These are phyloP conservation scores for Setaria viridis DNA, from an alignment of 202 grass and related monocot species.

Conservation along the genomic window DNA sequence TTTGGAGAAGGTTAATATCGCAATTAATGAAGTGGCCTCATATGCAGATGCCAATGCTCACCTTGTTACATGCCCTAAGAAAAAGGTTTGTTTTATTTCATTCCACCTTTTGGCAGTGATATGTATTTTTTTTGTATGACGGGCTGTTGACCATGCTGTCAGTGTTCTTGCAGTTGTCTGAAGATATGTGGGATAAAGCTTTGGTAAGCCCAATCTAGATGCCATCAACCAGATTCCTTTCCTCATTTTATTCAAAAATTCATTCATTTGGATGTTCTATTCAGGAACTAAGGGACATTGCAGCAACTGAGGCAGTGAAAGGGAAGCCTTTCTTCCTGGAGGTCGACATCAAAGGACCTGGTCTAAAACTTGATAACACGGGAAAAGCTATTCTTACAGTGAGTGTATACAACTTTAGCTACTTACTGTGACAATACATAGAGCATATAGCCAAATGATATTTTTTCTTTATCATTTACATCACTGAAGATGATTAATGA, in stretches of 20 bases:
- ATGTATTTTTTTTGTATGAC: conserved; percentile 39
- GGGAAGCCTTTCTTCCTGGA: conserved; percentile 96
- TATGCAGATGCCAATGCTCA: conserved; percentile 86
- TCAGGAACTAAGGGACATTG: conserved; percentile 89
- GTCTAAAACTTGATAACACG: conserved; percentile 90
- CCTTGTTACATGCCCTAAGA: conserved; percentile 84
- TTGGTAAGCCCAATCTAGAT: conserved; percentile 66
- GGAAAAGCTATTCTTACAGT: conserved; percentile 93
- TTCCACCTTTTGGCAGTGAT: conserved; percentile 36
- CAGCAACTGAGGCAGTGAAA: conserved; percentile 58
- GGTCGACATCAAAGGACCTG: conserved; percentile 87
- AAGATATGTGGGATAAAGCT: conserved; percentile 86
- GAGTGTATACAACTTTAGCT: conserved; percentile 51
- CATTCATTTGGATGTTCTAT: conserved; percentile 31
- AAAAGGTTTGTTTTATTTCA: conserved; percentile 60
- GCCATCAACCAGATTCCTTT: conserved; percentile 38
- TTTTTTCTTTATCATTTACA: conserved; percentile 22
- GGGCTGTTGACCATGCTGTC: conserved; percentile 14
- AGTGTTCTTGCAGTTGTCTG: conserved; percentile 67
- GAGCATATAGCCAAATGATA: conserved; percentile 14
- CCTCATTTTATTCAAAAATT: conserved; percentile 32
- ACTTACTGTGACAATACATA: background rate
- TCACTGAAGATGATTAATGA: conserved; percentile 18
- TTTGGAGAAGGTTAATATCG: conserved; percentile 92
- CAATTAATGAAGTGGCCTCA: conserved; percentile 84